Evolutionary conservation across 169 alveolate genomes (phyloP).

Genomic region (Cryptosporidium bovis): DNA sequence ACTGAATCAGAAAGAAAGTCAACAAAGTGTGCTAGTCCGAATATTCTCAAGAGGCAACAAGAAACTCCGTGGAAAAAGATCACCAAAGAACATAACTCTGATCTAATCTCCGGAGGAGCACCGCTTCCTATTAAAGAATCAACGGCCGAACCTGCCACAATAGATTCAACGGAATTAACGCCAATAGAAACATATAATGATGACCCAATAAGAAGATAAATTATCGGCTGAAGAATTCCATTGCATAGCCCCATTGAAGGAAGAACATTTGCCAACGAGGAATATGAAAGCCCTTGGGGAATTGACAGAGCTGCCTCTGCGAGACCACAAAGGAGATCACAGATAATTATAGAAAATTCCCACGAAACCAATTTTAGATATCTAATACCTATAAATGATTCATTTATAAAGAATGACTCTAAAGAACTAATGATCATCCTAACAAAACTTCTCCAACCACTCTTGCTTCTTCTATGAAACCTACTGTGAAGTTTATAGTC

Average conservation of each 20-base stretch:
- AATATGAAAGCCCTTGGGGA: constrained; percentile 63
- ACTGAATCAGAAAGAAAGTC: constrained; percentile 59
- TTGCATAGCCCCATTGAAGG: constrained; percentile 67
- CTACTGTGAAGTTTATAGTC: constrained; percentile 57
- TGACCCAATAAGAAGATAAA: constrained; percentile 48
- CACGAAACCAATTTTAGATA: constrained; percentile 30
- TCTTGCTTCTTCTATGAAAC: constrained; percentile 40
- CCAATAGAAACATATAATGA: constrained; percentile 56
- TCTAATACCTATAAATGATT: constrained; percentile 44
- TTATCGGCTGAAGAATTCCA: constrained; percentile 55
- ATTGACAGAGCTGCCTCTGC: constrained; percentile 71
- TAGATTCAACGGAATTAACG: constrained; percentile 57
- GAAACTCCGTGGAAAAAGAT: constrained; percentile 56
- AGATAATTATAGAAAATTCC: constrained; percentile 29
- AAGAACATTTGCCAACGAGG: constrained; percentile 45
- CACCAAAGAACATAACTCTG: constrained; percentile 27
- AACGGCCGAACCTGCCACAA: constrained; percentile 48
- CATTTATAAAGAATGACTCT: constrained; percentile 31
- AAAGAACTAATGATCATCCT: constrained; percentile 3
- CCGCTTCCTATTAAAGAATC: constrained; percentile 34
- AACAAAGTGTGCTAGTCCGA: constrained; percentile 57
- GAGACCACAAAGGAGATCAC: constrained; percentile 62
- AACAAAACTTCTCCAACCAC: constrained; percentile 51
- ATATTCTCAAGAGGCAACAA: constrained; percentile 52
- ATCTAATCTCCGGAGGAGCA: constrained; percentile 23